Percentiles rank a stretch among this genome's conserved stretches.
These are phyloP conservation scores for Brassica cretica DNA, from an alignment of 345 rosid species.

Conservation along the genomic window DNA sequence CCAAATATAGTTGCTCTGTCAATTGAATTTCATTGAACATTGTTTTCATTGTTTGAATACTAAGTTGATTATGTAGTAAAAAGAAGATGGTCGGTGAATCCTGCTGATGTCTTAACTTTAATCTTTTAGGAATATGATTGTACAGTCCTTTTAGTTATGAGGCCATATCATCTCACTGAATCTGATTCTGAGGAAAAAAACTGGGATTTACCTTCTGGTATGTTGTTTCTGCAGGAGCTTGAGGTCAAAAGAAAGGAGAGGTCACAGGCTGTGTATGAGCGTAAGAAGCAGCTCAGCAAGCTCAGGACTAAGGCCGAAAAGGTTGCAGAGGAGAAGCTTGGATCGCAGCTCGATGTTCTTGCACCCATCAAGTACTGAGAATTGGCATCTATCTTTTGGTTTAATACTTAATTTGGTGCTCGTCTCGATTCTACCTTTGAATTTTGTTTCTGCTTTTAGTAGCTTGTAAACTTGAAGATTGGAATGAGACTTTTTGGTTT, in stretches of 20 bases:
- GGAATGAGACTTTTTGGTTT: constrained; percentile 10
- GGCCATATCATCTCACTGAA: background rate
- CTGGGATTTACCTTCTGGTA: background rate
- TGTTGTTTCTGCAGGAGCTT: constrained; percentile 52
- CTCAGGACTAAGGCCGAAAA: constrained; percentile 79
- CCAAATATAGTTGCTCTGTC: no score
- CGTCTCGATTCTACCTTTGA: constrained; percentile 15
- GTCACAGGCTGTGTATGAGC: constrained; percentile 64
- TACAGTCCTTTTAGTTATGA: background rate
- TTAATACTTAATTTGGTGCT: background rate
- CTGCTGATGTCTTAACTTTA: background rate
- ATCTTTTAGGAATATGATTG: background rate
- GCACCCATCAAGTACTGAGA: constrained; percentile 63
- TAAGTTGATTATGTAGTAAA: background rate
- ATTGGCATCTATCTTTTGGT: background rate
- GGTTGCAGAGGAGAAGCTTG: constrained; percentile 84
- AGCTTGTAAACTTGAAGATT: constrained; percentile 17
- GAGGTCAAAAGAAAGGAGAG: constrained; percentile 86
- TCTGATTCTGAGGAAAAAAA: background rate
- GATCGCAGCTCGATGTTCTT: constrained; percentile 65
- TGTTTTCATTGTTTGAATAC: background rate
- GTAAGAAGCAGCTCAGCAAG: constrained; percentile 75
- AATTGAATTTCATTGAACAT: background rate
- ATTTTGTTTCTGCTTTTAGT: background rate
- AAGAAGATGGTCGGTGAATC: background rate